Base-by-base conservation (phyloP, 305 asterid genomes). In the Solanum hybrid region DNA sequence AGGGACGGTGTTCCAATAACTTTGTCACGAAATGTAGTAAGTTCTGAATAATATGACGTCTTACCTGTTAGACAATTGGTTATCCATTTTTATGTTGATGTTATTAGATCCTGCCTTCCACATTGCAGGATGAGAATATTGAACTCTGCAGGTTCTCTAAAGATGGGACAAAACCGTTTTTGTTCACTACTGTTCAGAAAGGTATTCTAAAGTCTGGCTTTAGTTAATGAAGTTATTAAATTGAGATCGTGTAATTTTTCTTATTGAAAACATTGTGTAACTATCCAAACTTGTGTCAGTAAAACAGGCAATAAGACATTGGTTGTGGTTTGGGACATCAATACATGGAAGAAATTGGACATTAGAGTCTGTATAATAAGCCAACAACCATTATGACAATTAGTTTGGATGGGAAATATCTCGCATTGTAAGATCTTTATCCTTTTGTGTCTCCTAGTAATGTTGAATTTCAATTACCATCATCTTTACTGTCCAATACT, bases 351-450 rank as follows among this genome's bases (percentile, higher is more conserved):
- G 83, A 93, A 91, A 36, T 96, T 90, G 98, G 99, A 88, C 95
- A 95, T 94, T 96, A 94, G 93, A 94, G 95, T 88, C 89, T 96
- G 38, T 93, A 96, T 39, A 93, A 91, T 89, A 97, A 97, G 92
- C 95, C 96, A 88, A 93, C 97, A 90, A 92, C 98, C 90, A 92
- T 95, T 77, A 93, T 97, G 98, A 93, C 98, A 61, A 88, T 92
- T 77, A 96, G 99, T 90, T 93, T 93, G 93, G 99, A 97, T 81
- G 99, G 99, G 89, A 97, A 96, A 92, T 97, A 97, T 94, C 97
- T 96, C 90, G 96, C 96, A 73, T 91, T 95, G 99, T 97, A 92
- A 94, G 99, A 93, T 90, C 77, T 78, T 51, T 89, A 65, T 37
- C 78, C 76, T 5, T 36, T 38, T 14, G 72, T 26, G 31, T 29